These are phyloP conservation scores for Annulohypoxylon maeteangense DNA, from an alignment of 495 filamentous ascomycete species.

Conservation along the genomic window DNA sequence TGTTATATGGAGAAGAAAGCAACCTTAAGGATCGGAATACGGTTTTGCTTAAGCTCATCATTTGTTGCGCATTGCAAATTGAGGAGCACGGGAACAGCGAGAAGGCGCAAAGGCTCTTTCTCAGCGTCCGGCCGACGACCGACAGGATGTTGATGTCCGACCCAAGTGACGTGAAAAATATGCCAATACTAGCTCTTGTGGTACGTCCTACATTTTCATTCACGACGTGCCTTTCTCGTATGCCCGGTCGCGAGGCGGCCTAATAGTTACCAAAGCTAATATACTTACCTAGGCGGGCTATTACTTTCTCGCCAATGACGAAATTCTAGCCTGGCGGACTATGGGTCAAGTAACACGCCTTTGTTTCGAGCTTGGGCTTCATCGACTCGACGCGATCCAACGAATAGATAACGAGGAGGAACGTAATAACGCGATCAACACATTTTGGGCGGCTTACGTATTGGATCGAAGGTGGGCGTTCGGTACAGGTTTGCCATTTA, in stretches of 20 bases:
- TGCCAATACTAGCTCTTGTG: conserved; percentile 78
- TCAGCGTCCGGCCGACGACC: conserved; percentile 73
- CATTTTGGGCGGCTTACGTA: conserved; percentile 85
- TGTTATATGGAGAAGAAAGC: conserved; percentile 59
- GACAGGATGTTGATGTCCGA: conserved; percentile 75
- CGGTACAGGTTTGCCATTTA: conserved; percentile 82
- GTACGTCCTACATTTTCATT: conserved; percentile 53
- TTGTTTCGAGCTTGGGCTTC: conserved; percentile 83
- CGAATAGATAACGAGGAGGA: conserved; percentile 72
- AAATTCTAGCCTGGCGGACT: conserved; percentile 80
- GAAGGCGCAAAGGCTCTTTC: conserved; percentile 74
- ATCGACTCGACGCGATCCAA: conserved; percentile 76
- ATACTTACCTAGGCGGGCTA: conserved; percentile 69
- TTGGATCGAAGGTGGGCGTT: conserved; percentile 86
- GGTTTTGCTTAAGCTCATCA: conserved; percentile 77
- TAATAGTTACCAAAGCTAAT: conserved; percentile 37
- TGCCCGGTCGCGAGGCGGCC: neutral
- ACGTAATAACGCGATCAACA: conserved; percentile 67
- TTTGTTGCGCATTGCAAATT: conserved; percentile 77
- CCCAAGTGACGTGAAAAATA: conserved; percentile 70
- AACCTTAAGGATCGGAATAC: conserved; percentile 74
- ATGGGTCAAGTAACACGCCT: conserved; percentile 79
- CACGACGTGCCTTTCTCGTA: neutral
- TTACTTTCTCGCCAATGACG: conserved; percentile 83
- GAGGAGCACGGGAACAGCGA: conserved; percentile 81